phyloP scores from a whole-genome alignment of 352 stramenopile species.

The Phytophthora nicotianae region DNA sequence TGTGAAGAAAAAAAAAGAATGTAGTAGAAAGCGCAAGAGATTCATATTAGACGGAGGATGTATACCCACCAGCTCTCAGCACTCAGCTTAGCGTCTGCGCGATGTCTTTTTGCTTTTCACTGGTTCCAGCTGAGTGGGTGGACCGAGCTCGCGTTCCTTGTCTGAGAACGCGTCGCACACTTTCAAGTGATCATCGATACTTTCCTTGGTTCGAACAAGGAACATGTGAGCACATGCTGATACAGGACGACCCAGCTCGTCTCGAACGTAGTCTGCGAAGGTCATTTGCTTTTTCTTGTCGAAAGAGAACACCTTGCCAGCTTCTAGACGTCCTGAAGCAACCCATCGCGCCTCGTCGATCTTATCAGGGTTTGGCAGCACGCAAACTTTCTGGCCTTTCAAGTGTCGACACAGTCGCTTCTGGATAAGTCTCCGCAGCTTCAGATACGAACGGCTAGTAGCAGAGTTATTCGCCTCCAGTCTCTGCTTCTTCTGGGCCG shows the following conservation, averaged over 20 bases:
- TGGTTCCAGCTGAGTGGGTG: constrained; percentile 31
- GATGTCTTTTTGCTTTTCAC: constrained; percentile 15
- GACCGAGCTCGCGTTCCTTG: constrained; percentile 47
- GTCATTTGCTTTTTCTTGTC: constrained; percentile 49
- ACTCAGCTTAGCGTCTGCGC: constrained; percentile 18
- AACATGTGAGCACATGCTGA: constrained; percentile 78
- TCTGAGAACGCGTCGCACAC: constrained; percentile 73
- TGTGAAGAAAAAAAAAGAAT: constrained; percentile 29
- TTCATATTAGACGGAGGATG: constrained; percentile 34
- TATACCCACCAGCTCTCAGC: constrained; percentile 5
- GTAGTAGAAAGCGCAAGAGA: constrained; percentile 30
- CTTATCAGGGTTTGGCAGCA: constrained; percentile 32
- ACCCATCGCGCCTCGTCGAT: constrained; percentile 34
- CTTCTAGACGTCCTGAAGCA: constrained; percentile 57
- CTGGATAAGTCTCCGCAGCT: constrained; percentile 71
- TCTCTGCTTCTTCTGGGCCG: constrained; percentile 22
- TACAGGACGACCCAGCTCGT: constrained; percentile 45
- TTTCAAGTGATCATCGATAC: constrained; percentile 74
- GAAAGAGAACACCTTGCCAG: constrained; percentile 62
- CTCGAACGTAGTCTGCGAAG: constrained; percentile 68
- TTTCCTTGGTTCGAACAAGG: constrained; percentile 55
- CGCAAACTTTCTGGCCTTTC: constrained; percentile 66
- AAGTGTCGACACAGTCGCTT: constrained; percentile 69
- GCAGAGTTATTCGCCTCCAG: constrained; percentile 16
- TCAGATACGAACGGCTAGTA: constrained; percentile 51